Conservation (phyloP, 2,329 filamentous ascomycete genomes). For the Cryoendolithus antarcticus region DNA sequence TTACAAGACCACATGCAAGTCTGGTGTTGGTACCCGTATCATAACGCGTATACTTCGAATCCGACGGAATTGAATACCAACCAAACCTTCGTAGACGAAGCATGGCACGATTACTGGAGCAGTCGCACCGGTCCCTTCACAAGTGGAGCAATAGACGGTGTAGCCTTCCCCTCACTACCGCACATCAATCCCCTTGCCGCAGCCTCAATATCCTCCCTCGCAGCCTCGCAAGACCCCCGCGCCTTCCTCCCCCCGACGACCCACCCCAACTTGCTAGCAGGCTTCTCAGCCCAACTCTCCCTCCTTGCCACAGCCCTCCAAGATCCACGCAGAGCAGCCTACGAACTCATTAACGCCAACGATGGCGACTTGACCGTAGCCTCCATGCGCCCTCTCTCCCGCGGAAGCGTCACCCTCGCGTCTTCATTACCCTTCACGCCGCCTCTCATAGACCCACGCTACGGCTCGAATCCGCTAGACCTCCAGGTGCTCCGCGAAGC, state of each 20-base stretch:
- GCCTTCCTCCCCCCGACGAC: slow-evolving; percentile 11
- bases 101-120: slow-evolving; percentile 15
- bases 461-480: slow-evolving; percentile 34
- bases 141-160: slow-evolving; percentile 15
- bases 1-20: slow-evolving; percentile 43
- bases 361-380: slow-evolving; percentile 19
- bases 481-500: slow-evolving; percentile 15
- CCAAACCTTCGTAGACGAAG: slow-evolving; percentile 13
- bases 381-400: slow-evolving; percentile 32
- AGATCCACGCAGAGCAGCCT: slow-evolving; percentile 14
- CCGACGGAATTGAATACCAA: slow-evolving; percentile 14
- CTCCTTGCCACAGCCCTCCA: slow-evolving; percentile 14
- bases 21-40: slow-evolving; percentile 14
- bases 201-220: slow-evolving; percentile 2
- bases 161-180: slow-evolving; percentile 19
- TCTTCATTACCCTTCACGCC: slow-evolving; percentile 27
- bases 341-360: slow-evolving; percentile 21
- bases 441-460: slow-evolving; percentile 32
- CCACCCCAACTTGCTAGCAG: slow-evolving; percentile 13
- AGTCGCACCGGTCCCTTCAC: slow-evolving; percentile 19
- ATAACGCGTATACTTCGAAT: slow-evolving; percentile 9
- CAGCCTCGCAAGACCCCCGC: slow-evolving; percentile 10
- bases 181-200: slow-evolving; percentile 10
- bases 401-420: slow-evolving; percentile 30
- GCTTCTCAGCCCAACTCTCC: slow-evolving; percentile 14